Evolutionary conservation across 768 basidiomycete genomes (phyloP).

Genomic region (Kwoniella newhampshirensis): DNA sequence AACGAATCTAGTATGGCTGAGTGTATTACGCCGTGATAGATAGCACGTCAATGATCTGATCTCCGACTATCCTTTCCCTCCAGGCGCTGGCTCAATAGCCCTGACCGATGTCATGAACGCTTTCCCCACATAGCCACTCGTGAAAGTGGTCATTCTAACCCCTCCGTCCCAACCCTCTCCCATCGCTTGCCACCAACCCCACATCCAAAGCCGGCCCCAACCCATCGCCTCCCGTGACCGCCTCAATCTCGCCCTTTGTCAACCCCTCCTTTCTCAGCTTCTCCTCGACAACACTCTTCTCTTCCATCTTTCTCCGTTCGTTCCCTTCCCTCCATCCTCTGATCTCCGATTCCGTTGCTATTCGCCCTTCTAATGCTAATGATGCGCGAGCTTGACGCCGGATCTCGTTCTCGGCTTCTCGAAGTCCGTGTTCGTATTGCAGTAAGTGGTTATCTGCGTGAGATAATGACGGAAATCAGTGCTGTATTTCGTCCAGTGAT

Average conservation of each 20-base stretch:
- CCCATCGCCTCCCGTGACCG: not conserved
- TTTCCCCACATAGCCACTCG: too few species aligned
- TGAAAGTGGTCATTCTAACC: too few species aligned
- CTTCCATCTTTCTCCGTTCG: conserved; percentile 37
- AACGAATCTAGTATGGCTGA: too few species aligned
- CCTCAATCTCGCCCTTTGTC: not conserved
- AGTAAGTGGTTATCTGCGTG: conserved; percentile 68
- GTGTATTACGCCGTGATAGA: too few species aligned
- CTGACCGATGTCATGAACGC: too few species aligned
- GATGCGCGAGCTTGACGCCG: conserved; percentile 73
- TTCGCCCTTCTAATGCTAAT: conserved; percentile 69
- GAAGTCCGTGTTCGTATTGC: conserved; percentile 66
- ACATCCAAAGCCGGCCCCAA: not conserved
- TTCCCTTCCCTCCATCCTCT: conserved; percentile 69
- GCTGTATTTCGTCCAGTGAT: too few species aligned
- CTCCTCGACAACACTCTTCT: not conserved
- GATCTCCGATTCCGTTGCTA: conserved; percentile 81
- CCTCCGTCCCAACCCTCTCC: not conserved
- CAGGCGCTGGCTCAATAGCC: too few species aligned
- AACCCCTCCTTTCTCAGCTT: not conserved
- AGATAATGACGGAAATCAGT: too few species aligned
- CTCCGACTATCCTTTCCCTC: too few species aligned
- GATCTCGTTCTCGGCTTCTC: conserved; percentile 67
- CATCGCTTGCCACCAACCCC: not conserved
- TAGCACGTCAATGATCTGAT: too few species aligned